A percentile compares a stretch with the other conserved stretches of the same genome.
Conservation (phyloP, 2,329 filamentous ascomycete species). For the Apiospora saccharicola region DNA sequence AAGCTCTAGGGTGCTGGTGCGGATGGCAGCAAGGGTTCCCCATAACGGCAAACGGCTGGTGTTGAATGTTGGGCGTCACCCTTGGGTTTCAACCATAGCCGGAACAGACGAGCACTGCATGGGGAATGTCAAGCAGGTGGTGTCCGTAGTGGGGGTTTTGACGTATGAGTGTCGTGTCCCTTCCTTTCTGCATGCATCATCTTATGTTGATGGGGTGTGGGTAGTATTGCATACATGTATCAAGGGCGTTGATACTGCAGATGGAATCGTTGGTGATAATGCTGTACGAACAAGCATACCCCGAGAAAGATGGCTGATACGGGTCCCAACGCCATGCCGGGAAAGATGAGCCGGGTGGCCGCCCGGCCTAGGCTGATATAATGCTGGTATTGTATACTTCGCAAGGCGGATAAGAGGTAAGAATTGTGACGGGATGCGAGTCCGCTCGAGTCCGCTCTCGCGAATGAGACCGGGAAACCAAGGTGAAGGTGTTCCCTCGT, state of each 20-base stretch:
- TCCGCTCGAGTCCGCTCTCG: background rate
- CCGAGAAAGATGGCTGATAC: background rate
- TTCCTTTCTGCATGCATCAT: background rate
- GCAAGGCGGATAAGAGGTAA: background rate
- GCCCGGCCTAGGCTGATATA: background rate
- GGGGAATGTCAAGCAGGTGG: background rate
- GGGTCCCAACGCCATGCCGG: background rate
- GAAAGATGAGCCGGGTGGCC: background rate
- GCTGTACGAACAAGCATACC: background rate
- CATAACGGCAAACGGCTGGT: background rate
- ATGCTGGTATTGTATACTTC: background rate
- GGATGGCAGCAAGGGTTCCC: background rate
- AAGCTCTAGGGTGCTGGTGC: background rate
- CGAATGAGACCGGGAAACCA: background rate
- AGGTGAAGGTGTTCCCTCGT: background rate
- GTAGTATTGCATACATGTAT: background rate
- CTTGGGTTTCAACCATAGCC: background rate
- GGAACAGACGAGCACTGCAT: background rate
- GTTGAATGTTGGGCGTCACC: background rate
- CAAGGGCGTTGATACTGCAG: background rate
- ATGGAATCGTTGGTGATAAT: background rate
- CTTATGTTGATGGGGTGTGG: background rate
- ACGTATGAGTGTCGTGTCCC: background rate
- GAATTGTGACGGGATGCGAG: background rate
- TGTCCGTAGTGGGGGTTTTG: background rate